Base-by-base conservation (phyloP, 306 rosid species). In the Coriaria nepalensis region DNA sequence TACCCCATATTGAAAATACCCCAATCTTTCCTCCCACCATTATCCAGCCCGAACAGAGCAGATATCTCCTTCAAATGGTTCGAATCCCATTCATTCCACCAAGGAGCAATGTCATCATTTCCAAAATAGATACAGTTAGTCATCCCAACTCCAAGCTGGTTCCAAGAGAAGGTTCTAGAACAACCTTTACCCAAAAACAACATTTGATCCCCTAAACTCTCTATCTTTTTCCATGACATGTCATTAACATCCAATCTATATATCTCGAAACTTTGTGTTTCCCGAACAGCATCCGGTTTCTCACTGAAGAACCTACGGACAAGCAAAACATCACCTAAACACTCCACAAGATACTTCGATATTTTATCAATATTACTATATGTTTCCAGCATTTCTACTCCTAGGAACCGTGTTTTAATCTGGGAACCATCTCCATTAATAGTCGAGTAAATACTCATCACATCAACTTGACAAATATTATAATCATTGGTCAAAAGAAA, bases 61-160 rank as follows among this genome's bases (percentile, higher is more conserved):
- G 77, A 55, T 33, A 69, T 9, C 12, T 68, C 78, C 59, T 48
- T 65, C 33, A 75, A 56, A 59, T 74, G 75, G 65, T 58, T 38
- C 13, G 79, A 66, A 59, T 81, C 79, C 86, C 85, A 81, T 50
- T 81, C 82, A 35, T 81, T 81, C 88, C 80, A 73, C 88, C 83
- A 76, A 33, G 80, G 83, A 56, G 61, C 41, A 33, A 49, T 8
- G 29, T 59, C 66, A 63, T 76, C 83, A 47, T 80, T 80, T 15
- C 72, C 56, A 67, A 76, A 80, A 52, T 67, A 77, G 6, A 81
- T 71, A 51, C 67, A 13, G 57, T 74, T 69, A 13, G 29, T 35
- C 37, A 43, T 51, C 6, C 50, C 56, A 56, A 62, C 65, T 49
- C 82, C 84, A 12, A 81, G 65, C 46, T 70, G 74, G 48, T 43